phyloP scores from a whole-genome alignment of 768 basidiomycete species.

The Mycena galopus region DNA sequence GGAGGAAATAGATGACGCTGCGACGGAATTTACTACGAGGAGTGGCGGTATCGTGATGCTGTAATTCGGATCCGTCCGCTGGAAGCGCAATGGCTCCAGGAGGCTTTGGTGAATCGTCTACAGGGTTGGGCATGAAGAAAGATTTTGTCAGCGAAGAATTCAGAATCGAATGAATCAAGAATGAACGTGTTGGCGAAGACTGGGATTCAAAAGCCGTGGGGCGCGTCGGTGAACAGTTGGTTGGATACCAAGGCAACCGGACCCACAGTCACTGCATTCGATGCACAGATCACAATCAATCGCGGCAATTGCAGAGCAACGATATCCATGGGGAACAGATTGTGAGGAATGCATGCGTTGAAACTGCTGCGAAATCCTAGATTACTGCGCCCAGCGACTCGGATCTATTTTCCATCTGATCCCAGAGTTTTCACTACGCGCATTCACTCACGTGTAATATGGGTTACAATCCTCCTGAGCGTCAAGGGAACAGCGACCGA shows the following conservation, averaged over 20 bases:
- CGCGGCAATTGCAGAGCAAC: neutral
- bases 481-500: too few relatives aligned
- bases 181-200: neutral
- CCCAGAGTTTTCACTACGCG: too few relatives aligned
- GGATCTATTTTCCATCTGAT: too few relatives aligned
- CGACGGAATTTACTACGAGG: constrained; percentile 10
- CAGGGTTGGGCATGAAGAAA: constrained; percentile 20
- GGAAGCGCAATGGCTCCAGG: constrained; percentile 19
- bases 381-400: neutral
- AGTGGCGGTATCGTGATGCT: neutral
- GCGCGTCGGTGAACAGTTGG: neutral
- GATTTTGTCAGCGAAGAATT: neutral
- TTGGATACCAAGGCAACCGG: neutral
- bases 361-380: neutral
- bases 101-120: constrained; percentile 10
- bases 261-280: neutral
- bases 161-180: too few relatives aligned
- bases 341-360: neutral
- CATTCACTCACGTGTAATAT: too few relatives aligned
- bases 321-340: neutral
- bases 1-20: constrained; percentile 3
- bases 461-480: too few relatives aligned
- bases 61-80: neutral
- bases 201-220: neutral
- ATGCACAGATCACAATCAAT: neutral